phyloP scores from a whole-genome alignment of 208 protist genomes.

The Leptomonas seymouri region DNA sequence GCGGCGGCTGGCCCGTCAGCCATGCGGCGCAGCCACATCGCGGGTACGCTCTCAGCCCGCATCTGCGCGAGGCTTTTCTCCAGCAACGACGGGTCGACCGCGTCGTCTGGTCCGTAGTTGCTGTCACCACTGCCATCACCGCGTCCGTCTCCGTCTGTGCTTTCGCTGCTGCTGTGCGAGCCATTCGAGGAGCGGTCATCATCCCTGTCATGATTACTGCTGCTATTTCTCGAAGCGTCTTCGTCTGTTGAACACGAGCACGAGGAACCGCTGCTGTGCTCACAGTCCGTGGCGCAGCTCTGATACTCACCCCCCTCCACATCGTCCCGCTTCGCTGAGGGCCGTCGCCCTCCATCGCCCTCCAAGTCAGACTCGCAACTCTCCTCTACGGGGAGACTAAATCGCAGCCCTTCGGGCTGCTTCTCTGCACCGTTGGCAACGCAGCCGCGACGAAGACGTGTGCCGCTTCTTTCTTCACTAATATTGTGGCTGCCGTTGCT shows the following conservation, averaged over 20 bases:
- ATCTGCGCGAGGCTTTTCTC: slow-evolving; percentile 14
- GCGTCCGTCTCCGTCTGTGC: background rate
- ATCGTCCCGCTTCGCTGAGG: no score
- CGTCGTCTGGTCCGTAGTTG: background rate
- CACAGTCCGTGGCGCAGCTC: background rate
- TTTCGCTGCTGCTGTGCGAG: slow-evolving; percentile 3
- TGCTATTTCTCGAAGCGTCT: background rate
- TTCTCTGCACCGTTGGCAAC: background rate
- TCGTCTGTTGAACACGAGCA: background rate
- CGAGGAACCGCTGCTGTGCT: background rate
- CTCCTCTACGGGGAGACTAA: slow-evolving; percentile 1
- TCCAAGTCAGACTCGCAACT: background rate
- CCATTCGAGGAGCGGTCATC: background rate
- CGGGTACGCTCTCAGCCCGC: slow-evolving; percentile 25
- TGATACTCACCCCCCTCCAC: background rate
- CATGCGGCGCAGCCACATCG: slow-evolving; percentile 13
- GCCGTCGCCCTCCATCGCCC: background rate
- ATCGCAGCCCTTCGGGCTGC: background rate
- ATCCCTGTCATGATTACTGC: background rate
- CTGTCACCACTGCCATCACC: background rate
- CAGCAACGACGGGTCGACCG: slow-evolving; percentile 3
- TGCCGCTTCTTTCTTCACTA: background rate
- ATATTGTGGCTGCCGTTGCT: background rate
- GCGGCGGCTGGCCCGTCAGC: background rate
- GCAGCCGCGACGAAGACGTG: background rate